Conservation (phyloP, 371 early-diverging fungal genomes). For the Ordospora colligata region DNA sequence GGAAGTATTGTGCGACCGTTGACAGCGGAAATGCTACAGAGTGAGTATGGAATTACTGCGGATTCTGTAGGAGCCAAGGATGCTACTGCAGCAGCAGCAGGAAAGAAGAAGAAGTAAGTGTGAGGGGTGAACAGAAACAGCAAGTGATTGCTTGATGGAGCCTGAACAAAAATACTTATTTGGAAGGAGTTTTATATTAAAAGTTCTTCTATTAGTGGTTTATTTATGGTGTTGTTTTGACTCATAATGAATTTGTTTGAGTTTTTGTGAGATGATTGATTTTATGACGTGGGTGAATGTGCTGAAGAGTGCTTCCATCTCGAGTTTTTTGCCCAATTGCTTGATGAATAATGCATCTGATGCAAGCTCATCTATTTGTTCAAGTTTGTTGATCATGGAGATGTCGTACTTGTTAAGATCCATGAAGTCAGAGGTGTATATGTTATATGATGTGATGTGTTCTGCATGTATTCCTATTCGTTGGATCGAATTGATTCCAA, state of each 20-base stretch:
- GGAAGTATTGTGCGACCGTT: slow-evolving; percentile 47
- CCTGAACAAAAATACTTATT: neutral
- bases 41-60: neutral
- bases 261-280: neutral
- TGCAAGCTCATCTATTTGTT: neutral
- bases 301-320: slow-evolving; percentile 39
- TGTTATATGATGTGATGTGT: slow-evolving; percentile 31
- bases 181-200: neutral
- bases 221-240: neutral
- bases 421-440: neutral
- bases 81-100: neutral
- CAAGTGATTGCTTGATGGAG: neutral
- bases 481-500: neutral
- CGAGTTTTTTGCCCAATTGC: slow-evolving; percentile 22
- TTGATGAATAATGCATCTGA: slow-evolving; percentile 25
- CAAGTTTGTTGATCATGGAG: slow-evolving; percentile 6
- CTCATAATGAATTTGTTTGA: neutral
- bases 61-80: neutral
- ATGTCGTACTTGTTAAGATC: slow-evolving; percentile 9
- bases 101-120: neutral
- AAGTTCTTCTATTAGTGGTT: neutral
- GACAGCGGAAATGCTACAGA: slow-evolving; percentile 33
- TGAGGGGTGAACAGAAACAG: no score
- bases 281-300: neutral
- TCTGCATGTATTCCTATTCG: slow-evolving; percentile 45